Evolutionary conservation across 2,329 filamentous ascomycete species (phyloP).

Genomic region (Beauveria pseudobassiana): DNA sequence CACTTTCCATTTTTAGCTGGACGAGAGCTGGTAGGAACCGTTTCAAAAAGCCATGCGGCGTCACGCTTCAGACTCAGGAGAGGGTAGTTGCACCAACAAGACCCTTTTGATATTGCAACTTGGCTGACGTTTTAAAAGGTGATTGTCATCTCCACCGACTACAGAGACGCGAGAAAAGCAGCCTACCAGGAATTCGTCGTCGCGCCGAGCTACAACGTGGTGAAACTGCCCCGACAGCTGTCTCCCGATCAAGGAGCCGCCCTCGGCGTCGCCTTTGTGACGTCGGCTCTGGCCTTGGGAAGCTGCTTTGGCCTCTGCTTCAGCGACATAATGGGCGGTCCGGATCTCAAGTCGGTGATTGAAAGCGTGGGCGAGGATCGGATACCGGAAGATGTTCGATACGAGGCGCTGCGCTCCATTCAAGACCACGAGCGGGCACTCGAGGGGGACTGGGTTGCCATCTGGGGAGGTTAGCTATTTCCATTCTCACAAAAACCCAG

Average conservation of each 20-base stretch:
- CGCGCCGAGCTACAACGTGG: slow-evolving; percentile 56
- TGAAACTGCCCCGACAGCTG: slow-evolving; percentile 48
- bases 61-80: slow-evolving; percentile 51
- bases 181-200: slow-evolving; percentile 65
- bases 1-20: slow-evolving; percentile 61
- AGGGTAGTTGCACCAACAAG: slow-evolving; percentile 33
- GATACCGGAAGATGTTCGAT: slow-evolving; percentile 53
- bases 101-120: too few relatives aligned
- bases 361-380: slow-evolving; percentile 34
- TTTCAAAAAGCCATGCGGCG: slow-evolving; percentile 10
- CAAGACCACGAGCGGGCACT: slow-evolving; percentile 43
- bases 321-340: slow-evolving; percentile 40
- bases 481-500: too few relatives aligned
- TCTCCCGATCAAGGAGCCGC: slow-evolving; percentile 51
- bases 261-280: slow-evolving; percentile 64
- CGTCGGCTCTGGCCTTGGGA: slow-evolving; percentile 57
- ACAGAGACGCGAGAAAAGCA: slow-evolving; percentile 63
- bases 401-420: slow-evolving; percentile 55
- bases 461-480: slow-evolving; percentile 57
- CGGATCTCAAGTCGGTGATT: slow-evolving; percentile 50
- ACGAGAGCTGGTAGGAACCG: slow-evolving; percentile 30
- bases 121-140: slow-evolving; percentile 30
- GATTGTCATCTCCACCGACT: slow-evolving; percentile 66
- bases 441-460: slow-evolving; percentile 60
- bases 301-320: slow-evolving; percentile 66